These are phyloP conservation scores for Candida wancherniae DNA, from an alignment of 805 yeast species.

Conservation along the genomic window DNA sequence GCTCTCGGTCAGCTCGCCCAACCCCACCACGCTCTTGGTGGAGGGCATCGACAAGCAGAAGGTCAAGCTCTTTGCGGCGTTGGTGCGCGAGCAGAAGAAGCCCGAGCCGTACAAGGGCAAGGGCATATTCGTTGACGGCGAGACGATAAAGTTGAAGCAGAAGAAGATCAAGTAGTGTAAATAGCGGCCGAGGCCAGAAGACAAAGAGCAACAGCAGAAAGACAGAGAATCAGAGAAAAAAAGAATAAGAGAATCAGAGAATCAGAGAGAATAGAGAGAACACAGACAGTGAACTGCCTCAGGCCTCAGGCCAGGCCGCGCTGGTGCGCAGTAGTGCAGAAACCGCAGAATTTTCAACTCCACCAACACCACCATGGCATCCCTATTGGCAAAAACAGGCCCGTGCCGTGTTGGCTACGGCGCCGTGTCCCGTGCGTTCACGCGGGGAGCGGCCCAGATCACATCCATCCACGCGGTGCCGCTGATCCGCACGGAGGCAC, in stretches of 20 bases:
- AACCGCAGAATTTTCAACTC: conserved; percentile 6
- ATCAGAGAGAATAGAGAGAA: neutral
- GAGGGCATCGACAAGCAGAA: conserved; percentile 88
- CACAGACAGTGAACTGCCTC: neutral
- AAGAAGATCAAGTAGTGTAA: conserved; percentile 77
- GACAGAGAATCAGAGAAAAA: neutral
- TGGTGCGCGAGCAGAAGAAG: conserved; percentile 78
- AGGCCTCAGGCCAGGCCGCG: neutral
- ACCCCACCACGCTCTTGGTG: conserved; percentile 77
- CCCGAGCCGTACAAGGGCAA: conserved; percentile 99
- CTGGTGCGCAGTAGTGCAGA: conserved; percentile 8
- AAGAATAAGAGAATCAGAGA: neutral
- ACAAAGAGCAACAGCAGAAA: neutral
- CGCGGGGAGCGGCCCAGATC: conserved; percentile 38
- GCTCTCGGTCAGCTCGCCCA: conserved; percentile 68
- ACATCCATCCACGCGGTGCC: conserved; percentile 51
- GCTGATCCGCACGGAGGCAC: conserved; percentile 40
- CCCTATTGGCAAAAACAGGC: conserved; percentile 9
- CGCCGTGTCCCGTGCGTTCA: conserved; percentile 6
- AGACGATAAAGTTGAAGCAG: conserved; percentile 84
- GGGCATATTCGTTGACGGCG: conserved; percentile 89
- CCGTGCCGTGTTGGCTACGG: conserved; percentile 4
- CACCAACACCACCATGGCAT: conserved; percentile 6
- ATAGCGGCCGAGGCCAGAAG: conserved; percentile 1
- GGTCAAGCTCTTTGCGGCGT: conserved; percentile 84